phyloP scores from a whole-genome alignment of 768 basidiomycete genomes.

The Leucosporidium creatinivorum region DNA sequence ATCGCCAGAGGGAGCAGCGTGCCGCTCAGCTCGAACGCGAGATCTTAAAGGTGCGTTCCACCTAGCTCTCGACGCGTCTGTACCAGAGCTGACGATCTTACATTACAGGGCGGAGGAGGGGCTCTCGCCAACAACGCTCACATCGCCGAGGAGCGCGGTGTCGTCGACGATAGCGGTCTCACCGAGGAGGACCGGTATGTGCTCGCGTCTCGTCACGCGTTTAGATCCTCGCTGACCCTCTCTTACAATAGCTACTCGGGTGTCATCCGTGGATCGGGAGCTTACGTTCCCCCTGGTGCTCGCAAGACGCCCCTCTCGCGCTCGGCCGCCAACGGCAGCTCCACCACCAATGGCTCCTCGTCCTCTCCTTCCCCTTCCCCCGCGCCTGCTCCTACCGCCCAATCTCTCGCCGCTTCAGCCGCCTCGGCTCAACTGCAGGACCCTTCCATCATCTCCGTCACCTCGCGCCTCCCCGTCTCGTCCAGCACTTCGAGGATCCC shows the following conservation, averaged over 20 bases:
- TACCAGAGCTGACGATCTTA: background rate
- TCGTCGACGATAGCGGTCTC: conserved; percentile 59
- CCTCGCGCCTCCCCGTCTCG: background rate
- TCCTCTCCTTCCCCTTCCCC: background rate
- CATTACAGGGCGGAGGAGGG: background rate
- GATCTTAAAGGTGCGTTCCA: conserved; percentile 64
- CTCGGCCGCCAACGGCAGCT: background rate
- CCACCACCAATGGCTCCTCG: conserved; percentile 6
- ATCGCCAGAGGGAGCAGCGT: conserved; percentile 75
- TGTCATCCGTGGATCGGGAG: conserved; percentile 76
- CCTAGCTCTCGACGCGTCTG: background rate
- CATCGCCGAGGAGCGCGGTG: conserved; percentile 73
- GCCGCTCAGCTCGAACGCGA: conserved; percentile 85
- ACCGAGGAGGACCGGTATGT: conserved; percentile 95
- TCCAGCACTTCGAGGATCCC: conserved; percentile 33
- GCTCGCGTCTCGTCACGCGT: conserved; percentile 16
- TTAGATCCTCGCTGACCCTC: conserved; percentile 34
- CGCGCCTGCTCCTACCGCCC: background rate
- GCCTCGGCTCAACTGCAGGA: conserved; percentile 16
- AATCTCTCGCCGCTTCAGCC: conserved; percentile 4
- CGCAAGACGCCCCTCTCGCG: conserved; percentile 46
- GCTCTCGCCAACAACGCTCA: conserved; percentile 62
- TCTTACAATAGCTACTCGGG: conserved; percentile 66
- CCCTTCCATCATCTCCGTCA: background rate
- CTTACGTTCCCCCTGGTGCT: conserved; percentile 91